phyloP scores from a whole-genome alignment of 2,329 filamentous ascomycete species.

The Pseudogymnoascus sp. region DNA sequence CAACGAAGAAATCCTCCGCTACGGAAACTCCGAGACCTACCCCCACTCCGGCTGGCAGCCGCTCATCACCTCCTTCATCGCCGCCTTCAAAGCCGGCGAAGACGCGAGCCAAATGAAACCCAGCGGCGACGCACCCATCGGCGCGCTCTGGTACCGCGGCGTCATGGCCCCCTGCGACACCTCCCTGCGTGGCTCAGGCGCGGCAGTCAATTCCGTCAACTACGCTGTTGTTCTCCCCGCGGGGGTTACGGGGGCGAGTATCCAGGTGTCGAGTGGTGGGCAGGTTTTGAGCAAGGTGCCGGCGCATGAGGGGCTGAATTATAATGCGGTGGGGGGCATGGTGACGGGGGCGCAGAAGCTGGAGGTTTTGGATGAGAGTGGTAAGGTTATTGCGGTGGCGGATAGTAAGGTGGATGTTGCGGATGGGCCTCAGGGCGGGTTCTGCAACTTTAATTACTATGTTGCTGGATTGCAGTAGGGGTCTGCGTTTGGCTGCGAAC shows the following conservation, averaged over 20 bases:
- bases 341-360: slow-evolving; percentile 25
- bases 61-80: slow-evolving; percentile 31
- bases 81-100: slow-evolving; percentile 27
- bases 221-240: slow-evolving; percentile 26
- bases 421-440: slow-evolving; percentile 18
- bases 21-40: slow-evolving; percentile 25
- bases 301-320: slow-evolving; percentile 22
- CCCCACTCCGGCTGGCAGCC: slow-evolving; percentile 30
- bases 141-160: slow-evolving; percentile 29
- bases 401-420: slow-evolving; percentile 21
- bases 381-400: slow-evolving; percentile 21
- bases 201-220: slow-evolving; percentile 26
- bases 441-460: slow-evolving; percentile 30
- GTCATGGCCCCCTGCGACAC: slow-evolving; percentile 17
- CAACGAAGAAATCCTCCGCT: slow-evolving; percentile 23
- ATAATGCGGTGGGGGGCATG: slow-evolving; percentile 23
- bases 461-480: slow-evolving; percentile 23
- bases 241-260: slow-evolving; percentile 11
- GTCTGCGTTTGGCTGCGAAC: not conserved
- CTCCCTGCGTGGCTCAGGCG: slow-evolving; percentile 22
- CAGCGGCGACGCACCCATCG: slow-evolving; percentile 19
- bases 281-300: slow-evolving; percentile 19
- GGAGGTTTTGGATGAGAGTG: slow-evolving; percentile 24
- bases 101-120: slow-evolving; percentile 12
- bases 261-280: slow-evolving; percentile 25